Conservation (phyloP, 805 yeast genomes). For the Schwanniomyces vanrijiae region DNA sequence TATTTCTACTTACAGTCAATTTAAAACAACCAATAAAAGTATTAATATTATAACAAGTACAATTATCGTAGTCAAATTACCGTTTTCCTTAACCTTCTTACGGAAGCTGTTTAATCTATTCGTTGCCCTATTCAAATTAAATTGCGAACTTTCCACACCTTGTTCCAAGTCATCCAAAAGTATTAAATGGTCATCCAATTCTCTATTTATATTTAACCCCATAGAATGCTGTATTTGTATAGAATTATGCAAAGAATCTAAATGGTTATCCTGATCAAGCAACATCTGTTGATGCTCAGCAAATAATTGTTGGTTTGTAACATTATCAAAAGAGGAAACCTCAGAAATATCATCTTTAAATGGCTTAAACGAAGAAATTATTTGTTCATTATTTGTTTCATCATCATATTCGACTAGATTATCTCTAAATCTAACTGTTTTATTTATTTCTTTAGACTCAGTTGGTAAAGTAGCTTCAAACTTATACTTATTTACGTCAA, state of each 20-base stretch:
- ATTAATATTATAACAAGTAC: slow-evolving; percentile 41
- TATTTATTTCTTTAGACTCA: slow-evolving; percentile 9
- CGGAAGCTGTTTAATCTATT: slow-evolving; percentile 31
- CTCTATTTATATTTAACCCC: slow-evolving; percentile 39
- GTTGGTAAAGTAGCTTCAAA: slow-evolving; percentile 13
- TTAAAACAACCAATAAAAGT: slow-evolving; percentile 40
- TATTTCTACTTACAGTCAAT: slow-evolving; percentile 15
- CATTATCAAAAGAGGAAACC: slow-evolving; percentile 23
- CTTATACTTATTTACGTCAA: slow-evolving; percentile 31
- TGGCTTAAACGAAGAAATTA: slow-evolving; percentile 39
- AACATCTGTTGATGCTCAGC: slow-evolving; percentile 44
- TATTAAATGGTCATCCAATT: slow-evolving; percentile 42
- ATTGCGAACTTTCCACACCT: slow-evolving; percentile 38
- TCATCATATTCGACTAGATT: slow-evolving; percentile 18
- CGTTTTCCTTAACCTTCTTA: slow-evolving; percentile 37
- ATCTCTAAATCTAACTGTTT: slow-evolving; percentile 42
- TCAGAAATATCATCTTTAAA: slow-evolving; percentile 30
- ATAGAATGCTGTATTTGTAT: slow-evolving; percentile 37
- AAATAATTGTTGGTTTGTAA: slow-evolving; percentile 38
- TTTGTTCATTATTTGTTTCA: slow-evolving; percentile 28
- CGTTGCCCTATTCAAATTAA: slow-evolving; percentile 31
- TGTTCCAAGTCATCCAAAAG: slow-evolving; percentile 40
- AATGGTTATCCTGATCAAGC: slow-evolving; percentile 36
- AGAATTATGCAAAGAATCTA: slow-evolving; percentile 33
- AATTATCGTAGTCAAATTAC: slow-evolving; percentile 42